Evolutionary conservation across 2,329 filamentous ascomycete species (phyloP), one percentile per base, ranked within the genome.

Genomic region (Shiraia bambusicola): DNA sequence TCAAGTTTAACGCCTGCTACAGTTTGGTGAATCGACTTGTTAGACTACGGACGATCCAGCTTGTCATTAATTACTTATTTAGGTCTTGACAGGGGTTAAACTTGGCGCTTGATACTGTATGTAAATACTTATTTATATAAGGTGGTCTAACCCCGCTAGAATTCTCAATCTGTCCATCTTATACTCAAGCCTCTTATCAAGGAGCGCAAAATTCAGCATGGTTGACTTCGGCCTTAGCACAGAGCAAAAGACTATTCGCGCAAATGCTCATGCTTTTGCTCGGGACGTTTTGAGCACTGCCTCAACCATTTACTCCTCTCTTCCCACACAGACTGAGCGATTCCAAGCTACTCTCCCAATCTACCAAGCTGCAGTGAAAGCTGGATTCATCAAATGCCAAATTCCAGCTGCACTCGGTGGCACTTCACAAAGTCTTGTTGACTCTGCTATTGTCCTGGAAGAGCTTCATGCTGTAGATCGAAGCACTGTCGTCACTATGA

Each of bases 391-490:
- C 54, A 74, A 73, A 49, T 72, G 69, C 8, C 72, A 78, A 40
- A 61, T 81, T 6, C 67, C 76, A 2, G 55, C 65, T 3, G 36
- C 63, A 2, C 61, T 77, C 5, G 77, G 77, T 22, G 79, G 78
- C 12, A 66, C 53, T 6, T 70, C 68, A 4, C 69, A 66, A 1
- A 69, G 65, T 7, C 61, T 80, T 0, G 42, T 77, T 6, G 76
- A 80, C 37, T 69, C 74, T 1, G 71, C 75, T 0, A 70, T 81
- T 28, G 49, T 78, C 11, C 71, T 79, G 1, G 77, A 81, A 49
- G 77, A 81, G 46, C 69, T 77, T 43, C 80, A 76, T 49, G 65
- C 73, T 1, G 71, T 76, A 26, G 78, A 82, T 45, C 71, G 74
- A 0, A 72, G 71, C 12, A 68, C 72, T 0, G 68, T 74, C 0